phyloP scores from a whole-genome alignment of 768 basidiomycete genomes.

The Imleria badia region DNA sequence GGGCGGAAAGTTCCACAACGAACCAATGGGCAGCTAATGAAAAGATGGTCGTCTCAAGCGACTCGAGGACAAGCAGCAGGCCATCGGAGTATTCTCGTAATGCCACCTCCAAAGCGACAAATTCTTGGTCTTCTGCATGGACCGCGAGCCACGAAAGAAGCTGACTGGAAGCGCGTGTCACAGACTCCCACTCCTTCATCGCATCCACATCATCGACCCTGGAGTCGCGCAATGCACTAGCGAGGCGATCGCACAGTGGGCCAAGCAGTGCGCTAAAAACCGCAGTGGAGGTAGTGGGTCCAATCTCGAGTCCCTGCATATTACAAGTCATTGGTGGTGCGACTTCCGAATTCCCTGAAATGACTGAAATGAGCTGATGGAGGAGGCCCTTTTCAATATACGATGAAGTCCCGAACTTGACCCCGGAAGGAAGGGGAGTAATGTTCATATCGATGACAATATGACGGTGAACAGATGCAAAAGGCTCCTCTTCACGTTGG shows the following conservation, averaged over 20 bases:
- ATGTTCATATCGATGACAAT: constrained; percentile 54
- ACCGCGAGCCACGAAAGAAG: constrained; percentile 47
- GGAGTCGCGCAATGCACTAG: constrained; percentile 37
- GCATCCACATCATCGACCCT: constrained; percentile 25
- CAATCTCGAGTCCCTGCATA: constrained; percentile 44
- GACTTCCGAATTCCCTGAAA: constrained; percentile 28
- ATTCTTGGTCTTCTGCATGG: constrained; percentile 36
- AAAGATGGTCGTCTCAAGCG: constrained; percentile 34
- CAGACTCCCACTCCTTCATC: constrained; percentile 38
- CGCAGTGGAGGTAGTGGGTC: constrained; percentile 40
- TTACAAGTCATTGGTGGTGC: constrained; percentile 32
- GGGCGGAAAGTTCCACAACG: constrained; percentile 53
- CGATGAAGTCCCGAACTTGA: constrained; percentile 49
- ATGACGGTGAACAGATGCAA: constrained; percentile 11
- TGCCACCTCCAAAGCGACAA: constrained; percentile 27
- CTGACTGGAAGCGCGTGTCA: constrained; percentile 42
- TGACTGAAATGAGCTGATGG: constrained; percentile 49
- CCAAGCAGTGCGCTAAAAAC: constrained; percentile 47
- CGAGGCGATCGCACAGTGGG: constrained; percentile 45
- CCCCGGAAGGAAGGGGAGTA: constrained; percentile 46
- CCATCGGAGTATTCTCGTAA: constrained; percentile 39
- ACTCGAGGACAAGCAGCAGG: constrained; percentile 40
- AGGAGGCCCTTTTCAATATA: constrained; percentile 64
- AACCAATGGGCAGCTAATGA: constrained; percentile 61
- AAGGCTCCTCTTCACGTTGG: constrained; percentile 8